phyloP scores from a whole-genome alignment of 1,284 basidiomycete genomes.

The Heterobasidion irregulare region DNA sequence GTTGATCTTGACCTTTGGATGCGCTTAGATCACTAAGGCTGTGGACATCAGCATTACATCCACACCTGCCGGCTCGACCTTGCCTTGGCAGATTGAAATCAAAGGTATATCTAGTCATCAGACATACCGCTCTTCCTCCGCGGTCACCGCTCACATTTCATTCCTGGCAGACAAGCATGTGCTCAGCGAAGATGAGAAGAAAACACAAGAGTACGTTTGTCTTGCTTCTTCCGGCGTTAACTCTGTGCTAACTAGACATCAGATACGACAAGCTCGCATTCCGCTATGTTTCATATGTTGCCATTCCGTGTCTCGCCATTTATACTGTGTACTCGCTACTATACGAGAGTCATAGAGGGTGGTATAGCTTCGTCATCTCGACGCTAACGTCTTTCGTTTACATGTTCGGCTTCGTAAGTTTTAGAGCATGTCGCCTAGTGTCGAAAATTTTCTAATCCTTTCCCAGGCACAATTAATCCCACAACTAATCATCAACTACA shows the following conservation, averaged over 20 bases:
- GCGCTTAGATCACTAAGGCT: constrained; percentile 68
- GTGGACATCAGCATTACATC: constrained; percentile 73
- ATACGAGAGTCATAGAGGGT: constrained; percentile 86
- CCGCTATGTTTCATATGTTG: constrained; percentile 84
- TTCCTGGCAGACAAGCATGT: constrained; percentile 75
- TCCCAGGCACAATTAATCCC: constrained; percentile 80
- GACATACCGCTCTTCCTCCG: too few species aligned
- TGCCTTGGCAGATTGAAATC: constrained; percentile 80
- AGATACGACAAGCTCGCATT: constrained; percentile 85
- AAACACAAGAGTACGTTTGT: constrained; percentile 83
- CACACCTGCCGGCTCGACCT: constrained; percentile 46
- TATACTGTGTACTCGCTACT: constrained; percentile 88
- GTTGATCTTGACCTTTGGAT: background rate
- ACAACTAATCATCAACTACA: constrained; percentile 94
- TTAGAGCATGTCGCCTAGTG: background rate
- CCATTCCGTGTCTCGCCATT: constrained; percentile 76
- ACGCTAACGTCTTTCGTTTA: constrained; percentile 86
- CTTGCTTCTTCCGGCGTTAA: background rate
- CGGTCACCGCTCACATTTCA: too few species aligned
- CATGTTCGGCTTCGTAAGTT: constrained; percentile 88
- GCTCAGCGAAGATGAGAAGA: constrained; percentile 90
- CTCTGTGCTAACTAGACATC: constrained; percentile 15
- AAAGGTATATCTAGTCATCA: constrained; percentile 41
- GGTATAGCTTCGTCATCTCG: constrained; percentile 93
- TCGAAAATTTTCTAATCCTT: constrained; percentile 4